Base-by-base conservation (phyloP, 495 filamentous ascomycete genomes). In the Neurospora intermedia region DNA sequence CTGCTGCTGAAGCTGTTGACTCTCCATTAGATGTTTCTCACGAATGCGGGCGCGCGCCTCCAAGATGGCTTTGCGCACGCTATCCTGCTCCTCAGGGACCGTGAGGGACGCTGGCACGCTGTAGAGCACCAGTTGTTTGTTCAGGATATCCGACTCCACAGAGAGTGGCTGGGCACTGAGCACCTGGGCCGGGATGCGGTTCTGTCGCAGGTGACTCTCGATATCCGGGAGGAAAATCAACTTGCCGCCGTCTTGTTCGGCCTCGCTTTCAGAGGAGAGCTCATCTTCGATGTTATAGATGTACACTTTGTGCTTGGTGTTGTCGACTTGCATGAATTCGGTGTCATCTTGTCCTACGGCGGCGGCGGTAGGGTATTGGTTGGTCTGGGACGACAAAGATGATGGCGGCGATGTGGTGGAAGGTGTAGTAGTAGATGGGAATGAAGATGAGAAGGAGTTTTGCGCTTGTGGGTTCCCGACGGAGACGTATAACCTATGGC, bases 251-350 rank as follows among this genome's bases (percentile, higher is more conserved):
- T 85, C 83, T 45, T 89, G 85, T 72, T 80, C 72, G 42, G 82
- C 83, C 76, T 76, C 79, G 27, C 82, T 84, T 9, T 92, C 91
- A 0, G 92, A 91, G 0, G 89, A 89, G 48, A 98, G 87, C 83
- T 99, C 95, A 71, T 88, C 92, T 75, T 97, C 96, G 35, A 99
- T 84, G 79, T 96, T 88, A 84, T 94, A 88, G 78, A 99, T 94
- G 84, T 94, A 99, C 70, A 97, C 88, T 72, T 90, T 93, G 81
- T 95, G 84, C 75, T 91, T 91, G 20, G 94, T 91, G 80, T 97
- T 91, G 83, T 99, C 96, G 70, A 98, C 82, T 70, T 92, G 87
- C 96, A 99, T 80, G 41, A 73, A 66, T 35, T 66, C 97, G 43
- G 94, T 91, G 73, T 86, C 82, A n/a, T 81, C 80, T 66, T 74